A percentile compares a stretch with the other conserved stretches of the same genome.
Evolutionary conservation across 1,284 basidiomycete species (phyloP).

Genomic region (Sporisorium sorghi): DNA sequence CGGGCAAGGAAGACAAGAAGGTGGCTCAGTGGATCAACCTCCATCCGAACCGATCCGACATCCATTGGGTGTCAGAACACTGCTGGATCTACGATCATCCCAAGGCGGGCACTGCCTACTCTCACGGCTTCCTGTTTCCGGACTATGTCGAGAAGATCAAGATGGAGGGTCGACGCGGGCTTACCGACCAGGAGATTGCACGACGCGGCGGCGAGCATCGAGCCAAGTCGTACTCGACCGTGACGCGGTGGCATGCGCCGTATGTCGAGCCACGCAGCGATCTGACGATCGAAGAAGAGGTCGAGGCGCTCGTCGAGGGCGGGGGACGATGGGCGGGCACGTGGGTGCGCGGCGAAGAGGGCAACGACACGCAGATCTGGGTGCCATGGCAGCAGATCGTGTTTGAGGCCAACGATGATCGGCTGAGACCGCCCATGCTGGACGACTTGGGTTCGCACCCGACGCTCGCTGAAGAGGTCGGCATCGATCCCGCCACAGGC

Average conservation of each 20-base stretch:
- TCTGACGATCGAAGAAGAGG: slow-evolving; percentile 78
- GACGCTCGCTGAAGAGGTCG: slow-evolving; percentile 46
- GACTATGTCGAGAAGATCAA: slow-evolving; percentile 82
- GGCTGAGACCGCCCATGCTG: slow-evolving; percentile 43
- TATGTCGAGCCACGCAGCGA: slow-evolving; percentile 80
- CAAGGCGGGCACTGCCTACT: slow-evolving; percentile 85
- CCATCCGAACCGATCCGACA: slow-evolving; percentile 82
- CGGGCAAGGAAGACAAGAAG: slow-evolving; percentile 93
- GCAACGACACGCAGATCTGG: slow-evolving; percentile 53
- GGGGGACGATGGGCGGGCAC: slow-evolving; percentile 74
- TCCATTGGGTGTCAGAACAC: slow-evolving; percentile 89
- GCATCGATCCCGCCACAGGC: slow-evolving; percentile 51
- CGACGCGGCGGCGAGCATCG: slow-evolving; percentile 70
- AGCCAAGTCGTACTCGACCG: slow-evolving; percentile 82
- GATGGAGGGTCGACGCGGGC: slow-evolving; percentile 68
- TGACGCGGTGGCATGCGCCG: slow-evolving; percentile 83
- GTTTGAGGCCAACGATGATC: slow-evolving; percentile 63
- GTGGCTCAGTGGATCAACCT: slow-evolving; percentile 89
- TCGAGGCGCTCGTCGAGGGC: slow-evolving; percentile 94
- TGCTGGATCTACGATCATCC: slow-evolving; percentile 99
- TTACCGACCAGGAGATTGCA: slow-evolving; percentile 69
- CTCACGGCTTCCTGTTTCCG: slow-evolving; percentile 97
- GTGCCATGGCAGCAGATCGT: slow-evolving; percentile 65
- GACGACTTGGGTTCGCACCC: slow-evolving; percentile 20
- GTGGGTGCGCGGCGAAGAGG: slow-evolving; percentile 59